Evolutionary conservation across 2,329 filamentous ascomycete genomes (phyloP).

Genomic region (Phialemoniopsis sp.): DNA sequence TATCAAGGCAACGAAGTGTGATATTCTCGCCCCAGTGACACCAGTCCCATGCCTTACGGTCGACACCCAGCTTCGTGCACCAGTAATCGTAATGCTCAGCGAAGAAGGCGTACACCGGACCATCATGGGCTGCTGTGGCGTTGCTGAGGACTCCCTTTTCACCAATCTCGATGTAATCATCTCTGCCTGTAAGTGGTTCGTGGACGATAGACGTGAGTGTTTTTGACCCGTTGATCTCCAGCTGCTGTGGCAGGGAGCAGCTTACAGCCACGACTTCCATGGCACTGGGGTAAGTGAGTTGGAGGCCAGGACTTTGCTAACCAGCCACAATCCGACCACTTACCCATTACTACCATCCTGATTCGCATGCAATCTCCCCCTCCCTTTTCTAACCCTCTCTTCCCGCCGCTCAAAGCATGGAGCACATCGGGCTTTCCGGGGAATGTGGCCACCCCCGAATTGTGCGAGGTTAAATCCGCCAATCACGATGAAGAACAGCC

Average conservation of each 20-base stretch:
- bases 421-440: too few relatives aligned
- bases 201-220: slow-evolving; percentile 14
- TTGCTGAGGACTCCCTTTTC: slow-evolving; percentile 12
- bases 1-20: slow-evolving; percentile 10
- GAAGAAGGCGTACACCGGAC: slow-evolving; percentile 16
- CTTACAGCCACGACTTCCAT: slow-evolving; percentile 19
- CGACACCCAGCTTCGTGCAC: slow-evolving; percentile 13
- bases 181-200: slow-evolving; percentile 9
- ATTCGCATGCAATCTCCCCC: too few relatives aligned
- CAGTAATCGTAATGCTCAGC: slow-evolving; percentile 19
- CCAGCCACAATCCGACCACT: too few relatives aligned
- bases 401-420: too few relatives aligned
- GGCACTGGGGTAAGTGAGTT: too few relatives aligned
- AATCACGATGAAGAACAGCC: too few relatives aligned
- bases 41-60: slow-evolving; percentile 12
- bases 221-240: slow-evolving; percentile 12
- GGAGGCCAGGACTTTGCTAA: too few relatives aligned
- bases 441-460: too few relatives aligned
- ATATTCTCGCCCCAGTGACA: slow-evolving; percentile 19
- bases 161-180: slow-evolving; percentile 15
- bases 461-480: too few relatives aligned
- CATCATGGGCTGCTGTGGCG: slow-evolving; percentile 15
- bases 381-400: too few relatives aligned
- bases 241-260: slow-evolving; percentile 7
- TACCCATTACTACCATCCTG: too few relatives aligned